phyloP scores from a whole-genome alignment of 2,329 filamentous ascomycete genomes.

The Pseudogymnoascus sp. region DNA sequence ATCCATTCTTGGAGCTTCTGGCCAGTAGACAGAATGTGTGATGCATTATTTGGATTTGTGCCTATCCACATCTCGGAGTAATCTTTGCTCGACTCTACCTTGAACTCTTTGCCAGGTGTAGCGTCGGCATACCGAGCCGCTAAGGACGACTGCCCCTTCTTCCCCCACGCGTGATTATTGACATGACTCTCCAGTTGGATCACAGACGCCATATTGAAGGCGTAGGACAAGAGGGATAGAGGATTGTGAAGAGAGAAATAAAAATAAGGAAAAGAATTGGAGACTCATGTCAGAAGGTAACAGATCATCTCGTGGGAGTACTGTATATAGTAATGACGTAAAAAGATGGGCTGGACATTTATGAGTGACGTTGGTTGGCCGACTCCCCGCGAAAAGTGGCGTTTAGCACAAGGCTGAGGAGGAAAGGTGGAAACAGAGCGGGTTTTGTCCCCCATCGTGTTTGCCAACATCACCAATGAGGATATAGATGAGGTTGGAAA shows the following conservation, averaged over 20 bases:
- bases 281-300: background rate
- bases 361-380: constrained; percentile 6
- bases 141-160: constrained; percentile 54
- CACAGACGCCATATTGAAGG: constrained; percentile 23
- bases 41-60: constrained; percentile 64
- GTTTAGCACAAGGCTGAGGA: constrained; percentile 2
- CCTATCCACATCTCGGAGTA: constrained; percentile 73
- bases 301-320: background rate
- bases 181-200: constrained; percentile 40
- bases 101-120: constrained; percentile 53
- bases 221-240: background rate
- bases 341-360: constrained; percentile 1
- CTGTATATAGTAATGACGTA: constrained; percentile 2
- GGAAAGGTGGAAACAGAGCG: background rate
- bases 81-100: constrained; percentile 51
- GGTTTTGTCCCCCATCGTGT: background rate
- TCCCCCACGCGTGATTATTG: constrained; percentile 64
- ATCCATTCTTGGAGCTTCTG: constrained; percentile 58
- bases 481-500: background rate
- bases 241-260: constrained; percentile 14
- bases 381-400: constrained; percentile 2
- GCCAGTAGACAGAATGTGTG: constrained; percentile 51
- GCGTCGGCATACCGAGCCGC: constrained; percentile 57
- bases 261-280: background rate
- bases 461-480: background rate